Evolutionary conservation across 1,284 basidiomycete genomes (phyloP).

Genomic region (Sporisorium graminicola): DNA sequence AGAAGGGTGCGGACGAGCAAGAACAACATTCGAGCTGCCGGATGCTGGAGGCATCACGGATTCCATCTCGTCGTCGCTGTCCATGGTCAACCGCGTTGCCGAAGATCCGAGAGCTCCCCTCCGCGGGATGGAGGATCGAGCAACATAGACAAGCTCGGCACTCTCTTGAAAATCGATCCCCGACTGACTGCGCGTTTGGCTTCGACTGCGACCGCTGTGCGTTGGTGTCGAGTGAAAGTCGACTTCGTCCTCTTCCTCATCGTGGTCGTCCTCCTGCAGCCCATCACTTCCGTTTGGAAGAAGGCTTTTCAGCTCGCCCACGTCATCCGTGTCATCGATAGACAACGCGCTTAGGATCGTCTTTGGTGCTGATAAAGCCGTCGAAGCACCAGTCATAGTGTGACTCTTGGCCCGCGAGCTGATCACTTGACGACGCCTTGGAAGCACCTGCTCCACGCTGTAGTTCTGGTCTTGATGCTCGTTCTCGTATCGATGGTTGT

Average conservation of each 20-base stretch:
- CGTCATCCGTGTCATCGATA: slow-evolving; percentile 6
- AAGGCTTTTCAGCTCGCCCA: not conserved
- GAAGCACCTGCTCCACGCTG: not conserved
- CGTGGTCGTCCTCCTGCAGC: slow-evolving; percentile 9
- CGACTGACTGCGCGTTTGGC: slow-evolving; percentile 15
- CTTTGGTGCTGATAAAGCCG: not conserved
- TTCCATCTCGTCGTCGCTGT: slow-evolving; percentile 28
- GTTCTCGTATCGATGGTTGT: slow-evolving; percentile 22
- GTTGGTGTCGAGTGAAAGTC: not conserved
- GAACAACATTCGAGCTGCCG: slow-evolving; percentile 6
- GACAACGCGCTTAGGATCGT: not conserved
- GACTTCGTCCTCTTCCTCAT: slow-evolving; percentile 7
- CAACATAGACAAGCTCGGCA: slow-evolving; percentile 8
- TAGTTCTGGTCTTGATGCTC: slow-evolving; percentile 8
- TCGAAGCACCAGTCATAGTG: not conserved
- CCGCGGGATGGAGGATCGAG: slow-evolving; percentile 8
- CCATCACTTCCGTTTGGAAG: slow-evolving; percentile 9
- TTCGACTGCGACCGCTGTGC: not conserved
- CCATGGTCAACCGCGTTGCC: slow-evolving; percentile 6
- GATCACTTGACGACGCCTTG: not conserved
- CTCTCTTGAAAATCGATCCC: not conserved
- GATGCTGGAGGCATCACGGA: slow-evolving; percentile 10
- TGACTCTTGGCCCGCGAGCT: not conserved
- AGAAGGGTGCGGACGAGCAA: slow-evolving; percentile 14
- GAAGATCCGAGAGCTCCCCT: slow-evolving; percentile 25